phyloP scores from a whole-genome alignment of 2,329 filamentous ascomycete species.

The Westerdykella ornata region DNA sequence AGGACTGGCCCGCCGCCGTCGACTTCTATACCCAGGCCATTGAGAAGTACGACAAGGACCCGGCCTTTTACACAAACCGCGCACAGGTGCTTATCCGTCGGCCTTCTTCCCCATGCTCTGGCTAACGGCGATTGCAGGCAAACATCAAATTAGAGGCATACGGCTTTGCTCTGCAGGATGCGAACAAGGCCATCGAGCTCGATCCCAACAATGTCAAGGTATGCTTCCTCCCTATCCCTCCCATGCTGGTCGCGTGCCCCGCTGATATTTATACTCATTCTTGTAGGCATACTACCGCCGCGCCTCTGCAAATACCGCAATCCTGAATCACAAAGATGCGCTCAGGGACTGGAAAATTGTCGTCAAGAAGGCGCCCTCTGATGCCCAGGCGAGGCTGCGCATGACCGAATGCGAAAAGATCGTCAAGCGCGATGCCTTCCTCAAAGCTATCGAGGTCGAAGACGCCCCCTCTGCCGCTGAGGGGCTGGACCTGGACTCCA shows the following conservation, averaged over 20 bases:
- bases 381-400: constrained; percentile 87
- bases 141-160: constrained; percentile 94
- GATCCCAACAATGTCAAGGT: constrained; percentile 87
- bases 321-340: constrained; percentile 80
- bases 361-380: constrained; percentile 75
- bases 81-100: constrained; percentile 62
- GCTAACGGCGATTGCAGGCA: constrained; percentile 51
- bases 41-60: constrained; percentile 71
- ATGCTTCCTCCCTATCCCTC: constrained; percentile 1
- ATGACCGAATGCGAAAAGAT: constrained; percentile 90
- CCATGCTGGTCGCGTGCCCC: not conserved
- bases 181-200: constrained; percentile 82
- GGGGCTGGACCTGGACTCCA: constrained; percentile 79
- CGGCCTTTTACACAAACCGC: constrained; percentile 88
- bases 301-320: constrained; percentile 85
- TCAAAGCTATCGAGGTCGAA: constrained; percentile 86
- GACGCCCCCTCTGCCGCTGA: constrained; percentile 90
- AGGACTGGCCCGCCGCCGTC: constrained; percentile 79
- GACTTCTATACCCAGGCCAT: constrained; percentile 85
- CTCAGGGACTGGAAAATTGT: constrained; percentile 89
- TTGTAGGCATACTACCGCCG: constrained; percentile 84
- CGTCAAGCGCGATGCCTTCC: constrained; percentile 84
- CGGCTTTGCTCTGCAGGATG: constrained; percentile 86
- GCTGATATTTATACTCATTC: not conserved
- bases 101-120: constrained; percentile 13